These are phyloP conservation scores for Omphalotus olearius DNA, from an alignment of 1,284 basidiomycete species.

Conservation along the genomic window DNA sequence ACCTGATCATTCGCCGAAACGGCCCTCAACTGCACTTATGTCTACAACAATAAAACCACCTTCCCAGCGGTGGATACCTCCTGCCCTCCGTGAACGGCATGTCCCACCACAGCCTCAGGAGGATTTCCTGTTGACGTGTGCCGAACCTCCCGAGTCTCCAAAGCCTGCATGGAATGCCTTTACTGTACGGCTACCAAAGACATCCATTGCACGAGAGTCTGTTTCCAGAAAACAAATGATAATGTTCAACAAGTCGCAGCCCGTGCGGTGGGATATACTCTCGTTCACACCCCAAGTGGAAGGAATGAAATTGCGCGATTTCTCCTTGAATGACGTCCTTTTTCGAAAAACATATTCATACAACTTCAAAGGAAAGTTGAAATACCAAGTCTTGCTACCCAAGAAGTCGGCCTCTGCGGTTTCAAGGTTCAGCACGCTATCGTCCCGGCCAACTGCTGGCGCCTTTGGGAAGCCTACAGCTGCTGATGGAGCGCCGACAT, in stretches of 20 bases:
- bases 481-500: constrained; percentile 50
- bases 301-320: constrained; percentile 55
- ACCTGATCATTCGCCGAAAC: constrained; percentile 18
- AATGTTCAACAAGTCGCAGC: constrained; percentile 34
- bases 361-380: constrained; percentile 40
- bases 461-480: constrained; percentile 45
- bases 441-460: constrained; percentile 24
- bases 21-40: constrained; percentile 8
- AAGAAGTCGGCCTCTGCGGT: constrained; percentile 21
- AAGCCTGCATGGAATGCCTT: constrained; percentile 51
- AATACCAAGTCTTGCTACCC: constrained; percentile 55
- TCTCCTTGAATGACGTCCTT: constrained; percentile 69
- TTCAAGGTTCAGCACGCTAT: constrained; percentile 42
- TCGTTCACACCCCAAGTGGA: constrained; percentile 76
- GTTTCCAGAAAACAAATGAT: constrained; percentile 43
- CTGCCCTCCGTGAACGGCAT: constrained; percentile 42
- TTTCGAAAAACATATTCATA: constrained; percentile 42
- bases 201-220: constrained; percentile 36
- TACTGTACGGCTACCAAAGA: constrained; percentile 53
- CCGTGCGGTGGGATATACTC: constrained; percentile 62
- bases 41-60: constrained; percentile 13
- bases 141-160: constrained; percentile 51
- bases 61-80: constrained; percentile 46
- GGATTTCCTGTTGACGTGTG: constrained; percentile 42
- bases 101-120: constrained; percentile 38